Evolutionary conservation across 2,329 filamentous ascomycete genomes (phyloP), one percentile per base, ranked within the genome.

Genomic region (Fusarium penzigii): DNA sequence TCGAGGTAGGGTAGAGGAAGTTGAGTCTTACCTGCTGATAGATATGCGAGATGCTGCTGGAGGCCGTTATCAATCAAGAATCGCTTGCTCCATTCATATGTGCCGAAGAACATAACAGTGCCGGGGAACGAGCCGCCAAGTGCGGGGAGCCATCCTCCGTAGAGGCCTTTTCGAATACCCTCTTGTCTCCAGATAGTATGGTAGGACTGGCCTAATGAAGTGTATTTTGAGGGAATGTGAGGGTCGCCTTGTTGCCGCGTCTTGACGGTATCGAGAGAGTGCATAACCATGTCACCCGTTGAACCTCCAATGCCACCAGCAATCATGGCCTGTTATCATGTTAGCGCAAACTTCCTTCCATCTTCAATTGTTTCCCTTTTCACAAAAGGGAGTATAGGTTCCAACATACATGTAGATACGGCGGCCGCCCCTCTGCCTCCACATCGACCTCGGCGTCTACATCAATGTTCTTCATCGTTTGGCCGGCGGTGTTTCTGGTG

Each of bases 191-290:
- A 89, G 68, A 99, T 99, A 39, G 89, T 97, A 68, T 89, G 84
- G 75, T 97, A 99, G 5, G 93, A 94, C 52, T 88, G 89, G 39
- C 89, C 89, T 72, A 97, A 86, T 14, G 91, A 93, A 11, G 89
- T 88, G 75, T 99, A 99, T 74, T 90, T 96, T 2, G 94, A 89
- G 17, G 94, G 94, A 55, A 96, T 83, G 69, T 94, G 88, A 42
- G 93, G 92, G 68, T 97, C 94, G 66, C 93, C 94, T 74, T 99
- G 94, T 72, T 99, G 95, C 63, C 94, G 85, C 43, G 94, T 99
- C 76, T 99, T 99, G 65, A 99, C 94, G 1, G 94, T 99, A 72
- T 99, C 94, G 67, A 99, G 83, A 42, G 93, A 97, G 76, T 99
- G 94, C 94, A 99, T 99, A 61, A 99, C 78, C 82, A 99, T 89